These are phyloP conservation scores for Phytopythium cucurbitacearum DNA, from an alignment of 352 stramenopile species.

Conservation along the genomic window DNA sequence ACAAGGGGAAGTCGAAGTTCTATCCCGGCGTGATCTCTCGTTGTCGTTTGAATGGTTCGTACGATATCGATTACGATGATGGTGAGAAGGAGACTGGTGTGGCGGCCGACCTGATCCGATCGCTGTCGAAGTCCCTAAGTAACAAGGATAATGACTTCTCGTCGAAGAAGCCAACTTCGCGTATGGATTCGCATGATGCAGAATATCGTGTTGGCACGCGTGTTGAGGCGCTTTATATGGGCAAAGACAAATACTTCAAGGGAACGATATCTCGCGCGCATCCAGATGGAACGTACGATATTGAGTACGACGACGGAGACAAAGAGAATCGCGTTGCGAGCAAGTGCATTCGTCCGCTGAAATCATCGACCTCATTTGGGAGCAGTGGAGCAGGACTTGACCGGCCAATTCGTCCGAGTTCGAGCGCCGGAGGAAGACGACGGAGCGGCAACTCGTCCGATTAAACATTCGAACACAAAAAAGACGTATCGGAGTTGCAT, in stretches of 20 bases:
- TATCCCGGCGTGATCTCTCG: constrained; percentile 42
- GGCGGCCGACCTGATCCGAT: constrained; percentile 13
- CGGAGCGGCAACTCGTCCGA: constrained; percentile 48
- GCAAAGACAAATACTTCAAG: constrained; percentile 49
- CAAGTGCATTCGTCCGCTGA: constrained; percentile 31
- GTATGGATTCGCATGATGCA: not conserved
- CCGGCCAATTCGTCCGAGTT: constrained; percentile 25
- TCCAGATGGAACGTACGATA: constrained; percentile 54
- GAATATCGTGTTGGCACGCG: constrained; percentile 14
- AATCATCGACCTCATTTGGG: constrained; percentile 18
- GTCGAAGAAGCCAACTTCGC: not conserved
- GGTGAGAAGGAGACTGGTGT: constrained; percentile 57
- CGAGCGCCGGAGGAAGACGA: constrained; percentile 22
- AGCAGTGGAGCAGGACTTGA: constrained; percentile 26
- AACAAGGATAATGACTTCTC: not conserved
- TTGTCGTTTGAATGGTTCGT: constrained; percentile 40
- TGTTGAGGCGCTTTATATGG: constrained; percentile 65
- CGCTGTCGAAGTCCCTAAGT: not conserved
- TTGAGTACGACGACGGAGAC: constrained; percentile 80
- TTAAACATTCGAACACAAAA: constrained; percentile 4
- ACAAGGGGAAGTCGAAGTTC: constrained; percentile 47
- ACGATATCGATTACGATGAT: constrained; percentile 73
- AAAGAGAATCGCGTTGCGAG: constrained; percentile 35
- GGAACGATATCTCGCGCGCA: constrained; percentile 46
- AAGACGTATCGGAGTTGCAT: not conserved